Evolutionary conservation across 2,329 filamentous ascomycete genomes (phyloP).

Genomic region (Sclerotinia glacialis): DNA sequence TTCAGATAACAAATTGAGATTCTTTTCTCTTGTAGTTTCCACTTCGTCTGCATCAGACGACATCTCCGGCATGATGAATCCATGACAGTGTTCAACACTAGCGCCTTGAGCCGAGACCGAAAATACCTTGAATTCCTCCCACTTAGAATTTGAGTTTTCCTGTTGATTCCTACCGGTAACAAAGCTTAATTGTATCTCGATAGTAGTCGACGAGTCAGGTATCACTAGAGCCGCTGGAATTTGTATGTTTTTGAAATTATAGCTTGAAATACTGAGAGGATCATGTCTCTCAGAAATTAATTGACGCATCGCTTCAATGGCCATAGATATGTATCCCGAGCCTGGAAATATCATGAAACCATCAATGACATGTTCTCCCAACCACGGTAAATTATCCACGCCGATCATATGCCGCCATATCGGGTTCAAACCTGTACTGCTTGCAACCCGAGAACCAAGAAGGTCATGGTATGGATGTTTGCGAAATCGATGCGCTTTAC

Average conservation of each 20-base stretch:
- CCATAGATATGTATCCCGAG: conserved; percentile 38
- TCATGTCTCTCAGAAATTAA: not conserved
- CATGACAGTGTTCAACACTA: conserved; percentile 52
- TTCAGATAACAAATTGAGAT: too few species aligned
- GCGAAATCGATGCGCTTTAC: conserved; percentile 39
- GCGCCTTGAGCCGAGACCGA: not conserved
- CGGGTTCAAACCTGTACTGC: not conserved
- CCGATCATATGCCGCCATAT: conserved; percentile 1
- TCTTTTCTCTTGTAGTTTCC: too few species aligned
- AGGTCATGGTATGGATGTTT: not conserved
- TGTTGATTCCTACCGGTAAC: conserved; percentile 45
- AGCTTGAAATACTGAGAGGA: not conserved
- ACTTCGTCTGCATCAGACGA: too few species aligned
- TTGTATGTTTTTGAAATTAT: not conserved
- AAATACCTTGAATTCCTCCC: conserved; percentile 17
- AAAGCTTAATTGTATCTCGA: conserved; percentile 52
- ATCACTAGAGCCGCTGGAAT: not conserved
- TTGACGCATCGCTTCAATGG: conserved; percentile 34
- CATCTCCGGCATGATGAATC: conserved; percentile 28
- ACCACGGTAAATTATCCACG: not conserved
- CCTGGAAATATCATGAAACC: conserved; percentile 38
- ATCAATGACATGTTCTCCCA: conserved; percentile 49
- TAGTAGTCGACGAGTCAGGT: conserved; percentile 38
- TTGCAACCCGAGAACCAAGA: not conserved
- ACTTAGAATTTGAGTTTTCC: not conserved